Evolutionary conservation across 352 stramenopile species (phyloP), one percentile per base, ranked within the genome.

Genomic region (Phytophthora quininea): DNA sequence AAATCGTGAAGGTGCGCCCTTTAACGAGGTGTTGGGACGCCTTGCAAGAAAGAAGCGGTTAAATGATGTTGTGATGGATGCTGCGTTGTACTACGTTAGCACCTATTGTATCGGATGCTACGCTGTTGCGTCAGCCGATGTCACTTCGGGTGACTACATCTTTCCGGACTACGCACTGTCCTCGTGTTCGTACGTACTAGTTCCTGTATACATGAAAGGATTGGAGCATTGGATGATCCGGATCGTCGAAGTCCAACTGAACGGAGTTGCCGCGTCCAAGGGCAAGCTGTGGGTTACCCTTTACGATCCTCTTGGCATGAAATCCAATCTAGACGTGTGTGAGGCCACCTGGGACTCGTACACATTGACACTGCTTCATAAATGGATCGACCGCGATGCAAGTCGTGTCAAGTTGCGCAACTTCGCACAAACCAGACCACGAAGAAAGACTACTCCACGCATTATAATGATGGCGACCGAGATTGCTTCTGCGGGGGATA

Each of bases 141-240:
- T 3, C 40, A 6, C 9, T 27, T 24, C 4, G 4, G 40, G 40
- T 47, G 40, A 47, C 15, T 27, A 8, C 40, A n/a, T 47, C 12
- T 47, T n/a, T 15, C 40, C 40, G 12, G 40, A 47, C 40, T 24
- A 19, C 15, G 4, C 9, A n/a, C 40, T 47, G 1, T 8, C 6
- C 19, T 47, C 40, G 40, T 47, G 40, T 14, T 24, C 9, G 9
- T 47, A 47, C 10, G 6, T 47, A 4, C 40, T 47, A 6, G 40
- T 47, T 19, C 40, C 40, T 47, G 40, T 47, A 4, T 47, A 47
- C 40, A 47, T 47, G 40, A 47, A 47, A 47, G 40, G 4, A n/a
- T 9, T n/a, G 6, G 19, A 47, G 35, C 35, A 40, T 11, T 40
- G 35, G 10, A 40, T 40, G 35, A 40, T 40, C 6, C 35, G 1